phyloP scores from a whole-genome alignment of 768 basidiomycete species.

The Hericium rajendrae region DNA sequence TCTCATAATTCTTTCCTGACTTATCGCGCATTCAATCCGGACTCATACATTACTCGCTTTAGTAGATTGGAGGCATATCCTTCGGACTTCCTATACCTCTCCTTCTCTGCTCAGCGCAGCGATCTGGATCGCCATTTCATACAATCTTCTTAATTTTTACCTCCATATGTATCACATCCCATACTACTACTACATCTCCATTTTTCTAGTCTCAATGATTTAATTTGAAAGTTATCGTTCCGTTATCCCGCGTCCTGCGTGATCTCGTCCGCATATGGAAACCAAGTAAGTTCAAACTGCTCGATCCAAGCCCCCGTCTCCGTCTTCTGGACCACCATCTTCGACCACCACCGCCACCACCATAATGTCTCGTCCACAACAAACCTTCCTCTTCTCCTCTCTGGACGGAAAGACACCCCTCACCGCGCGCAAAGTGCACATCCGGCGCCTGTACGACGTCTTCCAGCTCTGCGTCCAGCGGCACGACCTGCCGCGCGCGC shows the following conservation, averaged over 20 bases:
- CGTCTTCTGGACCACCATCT: background rate
- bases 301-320: background rate
- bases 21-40: background rate
- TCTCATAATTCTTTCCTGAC: background rate
- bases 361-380: slow-evolving; percentile 18
- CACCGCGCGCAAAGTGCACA: slow-evolving; percentile 58
- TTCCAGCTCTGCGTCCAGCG: slow-evolving; percentile 47
- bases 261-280: too few relatives aligned
- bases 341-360: background rate
- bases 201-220: too few relatives aligned
- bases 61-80: background rate
- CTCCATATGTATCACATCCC: background rate
- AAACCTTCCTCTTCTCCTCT: slow-evolving; percentile 54
- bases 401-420: slow-evolving; percentile 37
- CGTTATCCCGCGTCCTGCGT: too few relatives aligned
- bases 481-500: slow-evolving; percentile 53
- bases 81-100: background rate
- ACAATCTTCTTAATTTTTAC: too few relatives aligned
- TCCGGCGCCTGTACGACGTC: slow-evolving; percentile 67
- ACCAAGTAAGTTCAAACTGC: too few relatives aligned
- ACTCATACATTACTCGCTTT: background rate
- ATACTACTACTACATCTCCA: too few relatives aligned
- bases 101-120: background rate
- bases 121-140: background rate
- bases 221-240: too few relatives aligned